Evolutionary conservation across 108 stramenopile genomes (phyloP).

Genomic region (Skeletonema costatum): DNA sequence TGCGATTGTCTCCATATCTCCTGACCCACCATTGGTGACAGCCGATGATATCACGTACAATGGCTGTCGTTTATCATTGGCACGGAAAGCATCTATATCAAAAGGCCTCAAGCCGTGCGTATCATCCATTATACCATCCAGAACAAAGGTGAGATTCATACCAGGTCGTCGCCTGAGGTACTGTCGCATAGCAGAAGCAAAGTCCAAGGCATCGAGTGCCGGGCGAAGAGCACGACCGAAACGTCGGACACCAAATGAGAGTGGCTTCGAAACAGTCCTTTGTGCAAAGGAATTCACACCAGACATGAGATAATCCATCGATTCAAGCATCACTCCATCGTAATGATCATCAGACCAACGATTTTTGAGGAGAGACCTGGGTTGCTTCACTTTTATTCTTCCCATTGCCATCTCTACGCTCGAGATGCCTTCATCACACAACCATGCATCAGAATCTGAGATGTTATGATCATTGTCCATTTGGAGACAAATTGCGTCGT

Average conservation of each 20-base stretch:
- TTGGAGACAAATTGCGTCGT: neutral
- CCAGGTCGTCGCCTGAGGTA: conserved; percentile 46
- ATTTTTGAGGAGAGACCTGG: neutral
- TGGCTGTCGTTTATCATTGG: conserved; percentile 46
- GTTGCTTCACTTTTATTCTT: neutral
- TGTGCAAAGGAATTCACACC: conserved; percentile 10
- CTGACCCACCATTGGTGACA: conserved; percentile 34
- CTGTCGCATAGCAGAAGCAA: conserved; percentile 42
- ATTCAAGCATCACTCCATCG: conserved; percentile 38
- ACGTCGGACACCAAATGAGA: conserved; percentile 22
- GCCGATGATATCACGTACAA: conserved; percentile 46
- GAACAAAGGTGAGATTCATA: conserved; percentile 53
- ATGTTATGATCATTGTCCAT: neutral
- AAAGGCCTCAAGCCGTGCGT: conserved; percentile 50
- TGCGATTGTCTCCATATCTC: conserved; percentile 26
- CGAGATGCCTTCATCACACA: conserved; percentile 32
- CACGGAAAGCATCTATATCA: conserved; percentile 46
- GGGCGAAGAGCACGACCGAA: conserved; percentile 19
- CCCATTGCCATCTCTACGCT: conserved; percentile 46
- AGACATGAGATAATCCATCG: conserved; percentile 25
- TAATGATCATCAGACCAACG: conserved; percentile 36
- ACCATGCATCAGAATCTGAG: conserved; percentile 9
- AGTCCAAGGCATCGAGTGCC: conserved; percentile 31
- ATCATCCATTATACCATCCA: conserved; percentile 50
- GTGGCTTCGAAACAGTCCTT: conserved; percentile 24